Percentiles rank a stretch among this genome's conserved stretches.
These are phyloP conservation scores for Ophiostoma novo-ulmi DNA, from an alignment of 2,329 filamentous ascomycete genomes.

Conservation along the genomic window DNA sequence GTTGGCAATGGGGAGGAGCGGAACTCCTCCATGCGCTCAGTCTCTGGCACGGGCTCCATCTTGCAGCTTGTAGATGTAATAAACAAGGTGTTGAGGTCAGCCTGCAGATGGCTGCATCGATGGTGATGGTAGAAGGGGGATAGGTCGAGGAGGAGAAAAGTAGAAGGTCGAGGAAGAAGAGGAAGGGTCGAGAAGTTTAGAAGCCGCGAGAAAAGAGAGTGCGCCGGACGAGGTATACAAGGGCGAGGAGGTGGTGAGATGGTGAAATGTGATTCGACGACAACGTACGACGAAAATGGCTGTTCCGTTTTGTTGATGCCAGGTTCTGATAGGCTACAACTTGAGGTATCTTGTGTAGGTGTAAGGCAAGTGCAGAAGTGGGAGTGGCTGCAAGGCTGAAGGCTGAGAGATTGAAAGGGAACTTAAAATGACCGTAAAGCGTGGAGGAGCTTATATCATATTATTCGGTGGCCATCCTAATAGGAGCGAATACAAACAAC, in stretches of 20 bases:
- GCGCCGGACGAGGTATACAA: neutral
- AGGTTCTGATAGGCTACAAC: neutral
- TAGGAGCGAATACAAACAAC: neutral
- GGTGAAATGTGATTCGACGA: constrained; percentile 1
- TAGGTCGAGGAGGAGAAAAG: neutral
- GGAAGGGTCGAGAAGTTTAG: neutral
- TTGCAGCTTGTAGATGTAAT: neutral
- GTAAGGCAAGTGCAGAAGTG: neutral
- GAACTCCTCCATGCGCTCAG: constrained; percentile 63
- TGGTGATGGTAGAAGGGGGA: neutral
- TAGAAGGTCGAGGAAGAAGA: neutral
- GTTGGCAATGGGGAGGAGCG: constrained; percentile 52
- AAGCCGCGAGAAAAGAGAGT: neutral
- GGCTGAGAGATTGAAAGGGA: neutral
- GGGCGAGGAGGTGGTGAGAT: neutral
- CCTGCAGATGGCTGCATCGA: neutral
- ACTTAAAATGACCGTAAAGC: neutral
- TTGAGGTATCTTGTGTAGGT: neutral
- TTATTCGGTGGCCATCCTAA: constrained; percentile 21
- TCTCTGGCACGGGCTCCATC: constrained; percentile 66
- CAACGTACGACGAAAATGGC: neutral
- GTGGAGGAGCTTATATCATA: neutral
- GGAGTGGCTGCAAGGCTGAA: constrained; percentile 15
- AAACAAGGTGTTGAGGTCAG: neutral
- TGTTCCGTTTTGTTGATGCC: constrained; percentile 5